A percentile compares a stretch with the other conserved stretches of the same genome.
phyloP scores from a whole-genome alignment of 2,329 filamentous ascomycete species.

The Trichoderma sp. region DNA sequence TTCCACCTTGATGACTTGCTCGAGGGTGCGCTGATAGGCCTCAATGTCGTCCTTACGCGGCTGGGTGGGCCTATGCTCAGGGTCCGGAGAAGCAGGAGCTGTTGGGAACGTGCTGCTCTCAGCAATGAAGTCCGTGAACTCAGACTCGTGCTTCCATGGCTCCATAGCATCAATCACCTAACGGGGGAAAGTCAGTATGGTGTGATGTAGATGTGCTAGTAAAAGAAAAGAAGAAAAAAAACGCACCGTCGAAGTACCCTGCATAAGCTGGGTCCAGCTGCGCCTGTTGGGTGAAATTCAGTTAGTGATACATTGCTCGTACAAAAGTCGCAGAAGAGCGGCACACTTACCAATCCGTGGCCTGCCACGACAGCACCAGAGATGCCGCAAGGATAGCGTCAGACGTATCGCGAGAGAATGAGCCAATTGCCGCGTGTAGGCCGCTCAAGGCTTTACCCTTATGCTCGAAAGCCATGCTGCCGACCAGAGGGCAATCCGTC shows the following conservation, averaged over 20 bases:
- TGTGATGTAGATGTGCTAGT: neutral
- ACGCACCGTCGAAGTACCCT: constrained; percentile 84
- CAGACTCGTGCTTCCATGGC: constrained; percentile 84
- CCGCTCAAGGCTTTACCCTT: constrained; percentile 83
- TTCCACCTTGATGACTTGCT: constrained; percentile 69
- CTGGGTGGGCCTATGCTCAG: constrained; percentile 62
- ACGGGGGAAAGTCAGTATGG: constrained; percentile 22
- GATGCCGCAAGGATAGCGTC: constrained; percentile 92
- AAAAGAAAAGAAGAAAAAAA: neutral
- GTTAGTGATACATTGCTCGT: constrained; percentile 29
- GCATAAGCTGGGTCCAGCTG: constrained; percentile 90
- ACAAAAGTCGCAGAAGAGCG: constrained; percentile 10
- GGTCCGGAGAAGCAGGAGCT: constrained; percentile 62
- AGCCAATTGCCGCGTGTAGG: constrained; percentile 81
- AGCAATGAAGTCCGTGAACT: constrained; percentile 79
- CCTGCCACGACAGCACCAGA: constrained; percentile 91
- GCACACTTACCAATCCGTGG: constrained; percentile 84
- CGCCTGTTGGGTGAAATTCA: constrained; percentile 60
- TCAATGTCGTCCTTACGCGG: constrained; percentile 71
- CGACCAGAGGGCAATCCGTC: constrained; percentile 80
- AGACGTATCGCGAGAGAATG: constrained; percentile 82
- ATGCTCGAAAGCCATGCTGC: constrained; percentile 87
- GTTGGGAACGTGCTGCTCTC: constrained; percentile 75
- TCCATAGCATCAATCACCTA: constrained; percentile 93
- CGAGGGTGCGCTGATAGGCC: constrained; percentile 66